Base-by-base conservation (phyloP, 176 grass and related monocot genomes). In the Metroxylon sagu region DNA sequence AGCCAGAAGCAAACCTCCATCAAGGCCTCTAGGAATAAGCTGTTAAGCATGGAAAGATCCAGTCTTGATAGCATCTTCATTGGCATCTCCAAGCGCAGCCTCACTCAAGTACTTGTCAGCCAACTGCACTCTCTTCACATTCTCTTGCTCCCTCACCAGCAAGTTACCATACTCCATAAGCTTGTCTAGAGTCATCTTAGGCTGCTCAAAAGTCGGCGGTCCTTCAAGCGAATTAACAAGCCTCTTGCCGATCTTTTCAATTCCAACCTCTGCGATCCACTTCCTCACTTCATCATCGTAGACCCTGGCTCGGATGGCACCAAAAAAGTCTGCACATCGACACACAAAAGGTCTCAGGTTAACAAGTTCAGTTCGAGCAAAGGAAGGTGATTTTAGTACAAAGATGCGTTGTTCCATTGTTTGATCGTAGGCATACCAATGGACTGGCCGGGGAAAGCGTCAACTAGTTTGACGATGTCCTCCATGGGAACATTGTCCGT, bases 201-300 rank as follows among this genome's bases (percentile, higher is more conserved):
- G 65, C 25, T 68, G 65, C 52, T 68, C 52, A 19, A 68, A 68
- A 16, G 65, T 56, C 0, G 65, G 65, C 3, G 65, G 65, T 14
- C n/a, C 65, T 18, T 68, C 65, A 3, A 29, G 65, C 1, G 65
- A 68, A 28, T 68, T 68, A 3, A 68, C 52, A 10, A 68, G 52
- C 65, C 39, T 68, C 65, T 68, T 68, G 17, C 65, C 65, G 4
- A 68, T 12, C 12, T 25, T 68, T 1, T 60, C 68, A 1, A 71
- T 56, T 14, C 56, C 68, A 23, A 52, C 21, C 1, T 71, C 25
- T 1, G 25, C 14, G 23, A 71, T 21, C 68, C 68, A 71, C 68
- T 60, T 71, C 56, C 68, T 50, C 56, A 71, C 68, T 12, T 71
- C 68, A 49, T 71, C 68, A 21, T 71, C 68, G 55, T 71, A 60